A percentile compares a stretch with the other conserved stretches of the same genome.
These are phyloP conservation scores for Pseudogymnoascus verrucosus DNA, from an alignment of 2,329 filamentous ascomycete genomes.

Conservation along the genomic window DNA sequence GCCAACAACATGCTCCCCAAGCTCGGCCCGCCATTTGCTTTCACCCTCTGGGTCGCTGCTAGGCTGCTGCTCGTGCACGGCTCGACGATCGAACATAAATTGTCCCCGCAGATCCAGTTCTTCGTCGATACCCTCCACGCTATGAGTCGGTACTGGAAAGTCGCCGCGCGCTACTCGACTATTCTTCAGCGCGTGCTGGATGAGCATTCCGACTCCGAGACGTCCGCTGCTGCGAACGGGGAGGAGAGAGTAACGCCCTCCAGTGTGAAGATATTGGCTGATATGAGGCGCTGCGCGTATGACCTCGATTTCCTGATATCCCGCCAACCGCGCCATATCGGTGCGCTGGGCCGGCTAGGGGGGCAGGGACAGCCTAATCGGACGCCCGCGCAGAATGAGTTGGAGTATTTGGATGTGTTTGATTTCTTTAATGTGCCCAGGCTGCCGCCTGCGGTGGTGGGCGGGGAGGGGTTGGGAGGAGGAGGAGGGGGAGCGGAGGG, in stretches of 20 bases:
- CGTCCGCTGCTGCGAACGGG: constrained; percentile 48
- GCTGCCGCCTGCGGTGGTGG: constrained; percentile 42
- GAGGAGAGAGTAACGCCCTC: constrained; percentile 66
- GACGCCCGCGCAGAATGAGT: constrained; percentile 69
- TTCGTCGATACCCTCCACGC: constrained; percentile 75
- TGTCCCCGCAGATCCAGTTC: constrained; percentile 70
- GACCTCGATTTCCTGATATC: constrained; percentile 87
- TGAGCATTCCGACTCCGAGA: constrained; percentile 73
- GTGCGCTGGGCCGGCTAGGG: constrained; percentile 36
- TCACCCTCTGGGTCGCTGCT: constrained; percentile 86
- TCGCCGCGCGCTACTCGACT: constrained; percentile 72
- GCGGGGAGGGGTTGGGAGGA: constrained; percentile 19
- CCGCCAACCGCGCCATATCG: constrained; percentile 44
- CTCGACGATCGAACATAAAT: constrained; percentile 76
- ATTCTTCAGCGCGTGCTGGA: constrained; percentile 77
- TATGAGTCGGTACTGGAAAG: constrained; percentile 78
- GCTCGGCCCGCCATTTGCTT: constrained; percentile 83
- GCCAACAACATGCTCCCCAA: constrained; percentile 67
- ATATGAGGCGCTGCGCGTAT: constrained; percentile 86
- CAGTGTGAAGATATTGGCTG: constrained; percentile 77
- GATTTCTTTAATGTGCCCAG: constrained; percentile 90
- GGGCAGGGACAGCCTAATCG: constrained; percentile 44
- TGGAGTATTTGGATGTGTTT: constrained; percentile 88
- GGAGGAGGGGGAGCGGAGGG: constrained; percentile 12
- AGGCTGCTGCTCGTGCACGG: constrained; percentile 82